phyloP scores from a whole-genome alignment of 2,329 filamentous ascomycete genomes.

The Fusarium algeriense region DNA sequence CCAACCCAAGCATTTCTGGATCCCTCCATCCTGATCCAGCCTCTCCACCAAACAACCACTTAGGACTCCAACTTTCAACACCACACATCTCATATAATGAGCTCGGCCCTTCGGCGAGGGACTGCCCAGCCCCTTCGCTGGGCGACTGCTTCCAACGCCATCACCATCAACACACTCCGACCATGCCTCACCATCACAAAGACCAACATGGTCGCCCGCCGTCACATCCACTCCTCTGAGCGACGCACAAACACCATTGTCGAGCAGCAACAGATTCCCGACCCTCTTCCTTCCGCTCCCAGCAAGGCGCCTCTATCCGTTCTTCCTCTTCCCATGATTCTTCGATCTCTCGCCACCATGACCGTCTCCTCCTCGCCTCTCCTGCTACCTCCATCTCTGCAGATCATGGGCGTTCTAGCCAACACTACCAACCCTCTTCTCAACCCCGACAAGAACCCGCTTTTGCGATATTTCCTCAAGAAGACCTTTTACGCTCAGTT shows the following conservation, averaged over 20 bases:
- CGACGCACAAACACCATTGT: constrained; percentile 53
- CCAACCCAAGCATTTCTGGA: constrained; percentile 12
- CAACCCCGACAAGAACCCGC: constrained; percentile 79
- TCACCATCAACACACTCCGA: constrained; percentile 35
- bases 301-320: constrained; percentile 68
- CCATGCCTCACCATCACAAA: constrained; percentile 39
- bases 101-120: constrained; percentile 45
- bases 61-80: constrained; percentile 16
- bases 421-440: constrained; percentile 75
- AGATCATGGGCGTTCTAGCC: constrained; percentile 76
- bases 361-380: constrained; percentile 77
- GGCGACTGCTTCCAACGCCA: constrained; percentile 38
- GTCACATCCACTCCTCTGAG: constrained; percentile 54
- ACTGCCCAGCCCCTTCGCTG: constrained; percentile 44
- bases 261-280: constrained; percentile 49
- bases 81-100: constrained; percentile 41
- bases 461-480: constrained; percentile 78
- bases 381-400: constrained; percentile 77
- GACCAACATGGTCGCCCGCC: constrained; percentile 38
- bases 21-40: constrained; percentile 38
- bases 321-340: constrained; percentile 73
- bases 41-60: constrained; percentile 8
- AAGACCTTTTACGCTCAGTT: constrained; percentile 92
- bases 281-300: constrained; percentile 47
- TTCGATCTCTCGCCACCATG: constrained; percentile 77